Conservation (phyloP, 2,329 filamentous ascomycete genomes). For the Ophioceras dolichostomum region DNA sequence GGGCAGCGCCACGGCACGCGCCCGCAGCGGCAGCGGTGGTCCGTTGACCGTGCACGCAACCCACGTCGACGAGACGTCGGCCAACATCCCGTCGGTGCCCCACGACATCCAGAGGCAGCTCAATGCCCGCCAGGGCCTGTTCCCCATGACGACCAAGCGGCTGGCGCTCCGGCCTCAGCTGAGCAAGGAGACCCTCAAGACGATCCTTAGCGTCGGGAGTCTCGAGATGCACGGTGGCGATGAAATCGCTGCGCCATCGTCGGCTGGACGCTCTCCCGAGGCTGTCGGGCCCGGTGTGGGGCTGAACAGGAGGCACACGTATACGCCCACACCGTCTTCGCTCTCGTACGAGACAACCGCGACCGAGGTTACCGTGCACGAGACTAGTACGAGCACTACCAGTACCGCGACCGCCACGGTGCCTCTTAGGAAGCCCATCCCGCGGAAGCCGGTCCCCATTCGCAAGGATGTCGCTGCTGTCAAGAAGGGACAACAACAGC, state of each 20-base stretch:
- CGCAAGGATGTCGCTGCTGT: constrained; percentile 3
- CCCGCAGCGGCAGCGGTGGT: too few relatives aligned
- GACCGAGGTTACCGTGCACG: too few relatives aligned
- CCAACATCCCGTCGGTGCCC: constrained; percentile 21
- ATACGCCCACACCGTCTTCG: constrained; percentile 12
- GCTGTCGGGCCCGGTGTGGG: background rate
- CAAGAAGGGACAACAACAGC: too few relatives aligned
- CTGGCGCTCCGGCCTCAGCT: constrained; percentile 23
- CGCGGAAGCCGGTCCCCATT: constrained; percentile 17
- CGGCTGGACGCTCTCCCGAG: background rate
- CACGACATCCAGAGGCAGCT: constrained; percentile 20
- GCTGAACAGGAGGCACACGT: constrained; percentile 12
- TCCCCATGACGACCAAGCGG: constrained; percentile 22
- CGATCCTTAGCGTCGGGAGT: constrained; percentile 37
- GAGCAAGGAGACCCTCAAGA: constrained; percentile 35
- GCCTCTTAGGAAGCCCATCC: constrained; percentile 15
- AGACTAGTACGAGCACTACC: too few relatives aligned
- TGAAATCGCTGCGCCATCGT: too few relatives aligned
- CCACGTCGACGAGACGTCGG: constrained; percentile 17
- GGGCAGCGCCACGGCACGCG: constrained; percentile 15
- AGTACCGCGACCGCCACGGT: too few relatives aligned
- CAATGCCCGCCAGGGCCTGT: constrained; percentile 19
- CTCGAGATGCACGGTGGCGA: constrained; percentile 17
- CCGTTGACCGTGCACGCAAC: constrained; percentile 19
- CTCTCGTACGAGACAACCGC: constrained; percentile 5